These are phyloP conservation scores for Clitopilus hobsonii DNA, from an alignment of 768 basidiomycete genomes.

Conservation along the genomic window DNA sequence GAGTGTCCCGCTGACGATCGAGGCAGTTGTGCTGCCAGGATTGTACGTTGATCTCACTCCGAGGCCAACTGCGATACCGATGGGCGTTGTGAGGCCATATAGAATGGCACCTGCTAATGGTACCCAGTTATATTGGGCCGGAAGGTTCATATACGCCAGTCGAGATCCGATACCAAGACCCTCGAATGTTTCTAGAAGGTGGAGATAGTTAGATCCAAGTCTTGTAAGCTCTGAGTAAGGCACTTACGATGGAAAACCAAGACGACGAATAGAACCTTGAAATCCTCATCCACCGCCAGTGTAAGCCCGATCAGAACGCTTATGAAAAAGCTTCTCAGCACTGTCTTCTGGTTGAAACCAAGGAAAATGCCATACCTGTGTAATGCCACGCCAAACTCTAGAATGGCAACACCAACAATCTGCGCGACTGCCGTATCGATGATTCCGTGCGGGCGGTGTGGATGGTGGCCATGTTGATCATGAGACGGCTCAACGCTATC, in stretches of 20 bases:
- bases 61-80: constrained; percentile 85
- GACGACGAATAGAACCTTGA: constrained; percentile 86
- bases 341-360: neutral
- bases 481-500: constrained; percentile 16
- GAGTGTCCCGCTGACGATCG: constrained; percentile 78
- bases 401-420: constrained; percentile 80
- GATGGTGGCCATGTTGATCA: neutral
- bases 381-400: constrained; percentile 91
- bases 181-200: constrained; percentile 77
- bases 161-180: constrained; percentile 92
- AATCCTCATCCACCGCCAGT: constrained; percentile 79
- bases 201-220: neutral
- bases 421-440: constrained; percentile 57
- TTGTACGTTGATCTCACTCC: constrained; percentile 78
- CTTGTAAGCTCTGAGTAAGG: neutral
- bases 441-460: constrained; percentile 2
- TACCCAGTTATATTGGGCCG: constrained; percentile 47
- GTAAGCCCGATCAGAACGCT: constrained; percentile 88
- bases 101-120: constrained; percentile 56
- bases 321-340: constrained; percentile 1
- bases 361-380: constrained; percentile 54
- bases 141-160: constrained; percentile 69
- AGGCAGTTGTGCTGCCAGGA: constrained; percentile 68
- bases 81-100: constrained; percentile 77
- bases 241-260: constrained; percentile 86